Conservation (phyloP, 2,329 filamentous ascomycete genomes). For the Phyllosticta citriasiana region DNA sequence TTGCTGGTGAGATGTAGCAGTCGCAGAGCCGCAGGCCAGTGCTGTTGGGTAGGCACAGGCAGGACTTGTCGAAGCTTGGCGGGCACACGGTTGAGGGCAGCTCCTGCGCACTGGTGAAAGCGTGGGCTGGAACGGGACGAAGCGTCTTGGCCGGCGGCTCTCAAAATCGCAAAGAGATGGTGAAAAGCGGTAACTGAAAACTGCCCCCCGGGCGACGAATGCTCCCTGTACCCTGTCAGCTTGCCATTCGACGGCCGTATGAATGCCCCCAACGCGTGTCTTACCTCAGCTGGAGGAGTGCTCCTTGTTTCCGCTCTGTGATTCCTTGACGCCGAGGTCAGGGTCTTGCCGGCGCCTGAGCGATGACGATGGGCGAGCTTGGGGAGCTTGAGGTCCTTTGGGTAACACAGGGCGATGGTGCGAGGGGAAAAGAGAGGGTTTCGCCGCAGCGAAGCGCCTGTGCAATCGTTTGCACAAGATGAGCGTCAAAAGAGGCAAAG, state of each 20-base stretch:
- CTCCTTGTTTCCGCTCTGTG: not conserved
- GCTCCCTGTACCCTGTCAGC: not conserved
- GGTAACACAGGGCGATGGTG: not conserved
- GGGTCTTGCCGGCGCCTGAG: not conserved
- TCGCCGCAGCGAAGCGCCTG: not conserved
- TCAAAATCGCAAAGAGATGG: not conserved
- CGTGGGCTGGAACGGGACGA: not conserved
- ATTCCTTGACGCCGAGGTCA: not conserved
- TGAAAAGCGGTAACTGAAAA: not conserved
- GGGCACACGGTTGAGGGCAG: too few relatives aligned
- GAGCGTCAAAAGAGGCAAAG: not conserved
- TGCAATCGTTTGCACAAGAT: not conserved
- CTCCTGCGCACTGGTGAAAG: not conserved
- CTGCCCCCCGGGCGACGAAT: not conserved
- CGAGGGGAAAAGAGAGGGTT: not conserved
- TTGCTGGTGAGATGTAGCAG: too few relatives aligned
- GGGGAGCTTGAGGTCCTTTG: not conserved
- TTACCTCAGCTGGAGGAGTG: not conserved
- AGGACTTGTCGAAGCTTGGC: too few relatives aligned
- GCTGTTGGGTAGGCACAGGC: too few relatives aligned
- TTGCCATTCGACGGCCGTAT: not conserved
- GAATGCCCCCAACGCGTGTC: too few relatives aligned
- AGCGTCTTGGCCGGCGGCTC: not conserved
- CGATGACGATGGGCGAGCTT: too few relatives aligned
- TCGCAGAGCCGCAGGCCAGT: too few relatives aligned